phyloP scores from a whole-genome alignment of 805 yeast species.

The Metschnikowia kofuensis region DNA sequence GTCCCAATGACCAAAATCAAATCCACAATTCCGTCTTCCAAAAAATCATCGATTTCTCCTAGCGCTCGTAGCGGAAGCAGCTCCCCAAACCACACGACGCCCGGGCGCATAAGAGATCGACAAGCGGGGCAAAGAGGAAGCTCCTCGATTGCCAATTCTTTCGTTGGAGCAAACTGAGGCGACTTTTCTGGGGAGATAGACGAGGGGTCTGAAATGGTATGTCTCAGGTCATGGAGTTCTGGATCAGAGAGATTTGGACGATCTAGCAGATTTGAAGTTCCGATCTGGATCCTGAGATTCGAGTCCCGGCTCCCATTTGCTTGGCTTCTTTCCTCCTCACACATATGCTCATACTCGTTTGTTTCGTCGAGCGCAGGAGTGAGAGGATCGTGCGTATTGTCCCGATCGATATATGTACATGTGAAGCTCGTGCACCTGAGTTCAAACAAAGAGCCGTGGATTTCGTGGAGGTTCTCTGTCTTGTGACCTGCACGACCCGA shows the following conservation, averaged over 20 bases:
- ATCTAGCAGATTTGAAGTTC: too few relatives aligned
- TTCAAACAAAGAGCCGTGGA: conserved; percentile 78
- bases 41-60: conserved; percentile 67
- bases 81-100: conserved; percentile 96
- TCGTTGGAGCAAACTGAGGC: conserved; percentile 48
- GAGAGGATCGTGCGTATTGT: conserved; percentile 56
- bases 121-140: conserved; percentile 81
- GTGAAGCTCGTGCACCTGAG: conserved; percentile 72
- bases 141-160: conserved; percentile 46
- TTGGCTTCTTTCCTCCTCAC: conserved; percentile 13
- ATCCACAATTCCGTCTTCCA: conserved; percentile 56
- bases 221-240: too few relatives aligned
- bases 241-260: too few relatives aligned
- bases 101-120: conserved; percentile 67
- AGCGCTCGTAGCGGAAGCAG: conserved; percentile 63
- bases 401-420: conserved; percentile 60
- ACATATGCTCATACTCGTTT: conserved; percentile 14
- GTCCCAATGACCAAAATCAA: conserved; percentile 82
- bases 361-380: conserved; percentile 46
- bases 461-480: conserved; percentile 50
- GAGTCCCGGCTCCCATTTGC: conserved; percentile 11
- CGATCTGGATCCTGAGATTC: too few relatives aligned
- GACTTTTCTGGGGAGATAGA: conserved; percentile 18
- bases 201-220: too few relatives aligned
- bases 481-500: conserved; percentile 65